Base-by-base conservation (phyloP, 805 yeast genomes). In the Ogataea neopini region DNA sequence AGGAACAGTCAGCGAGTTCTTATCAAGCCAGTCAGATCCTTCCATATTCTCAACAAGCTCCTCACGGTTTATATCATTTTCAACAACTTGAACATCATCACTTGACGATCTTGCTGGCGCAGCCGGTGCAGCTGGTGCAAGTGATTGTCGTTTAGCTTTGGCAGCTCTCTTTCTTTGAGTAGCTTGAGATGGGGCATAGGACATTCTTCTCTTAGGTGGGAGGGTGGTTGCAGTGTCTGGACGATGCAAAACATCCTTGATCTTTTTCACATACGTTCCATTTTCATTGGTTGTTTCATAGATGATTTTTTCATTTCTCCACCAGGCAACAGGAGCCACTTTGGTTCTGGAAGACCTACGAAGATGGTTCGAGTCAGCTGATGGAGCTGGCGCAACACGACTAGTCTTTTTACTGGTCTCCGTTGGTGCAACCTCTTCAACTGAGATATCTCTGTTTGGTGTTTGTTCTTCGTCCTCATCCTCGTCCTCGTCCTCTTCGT, bases 221-320 rank as follows among this genome's bases (percentile, higher is more conserved):
- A 23, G 17, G 10, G 26, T 4, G 47, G 57, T 29, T 51, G 39
- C 38, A n/a, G 58, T 40, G 9, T 72, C 77, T 0, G 74, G 73
- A 0, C 74, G 70, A 47, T 81, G 83, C 7, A 82, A 73, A 30
- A 86, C 81, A 52, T 77, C 80, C 45, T 77, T 75, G 20, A 85
- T 75, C 36, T 79, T 79, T 43, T 81, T 81, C 6, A 83, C 75
- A 6, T 78, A 72, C 15, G 73, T 68, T 45, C 78, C 79, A 4
- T 77, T 74, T 47, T 74, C 76, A 14, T 54, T 62, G 15, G 55
- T 64, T 6, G 68, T 57, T 35, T 74, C 70, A 59, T 86, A 89
- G 3, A 86, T 77, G 25, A 86, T 77, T 50, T 81, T 72, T 65
- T 89, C 96, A 59, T 86, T 87, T 62, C 86, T 79, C 96, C 96